Evolutionary conservation across 2,329 filamentous ascomycete genomes (phyloP), one percentile per base, ranked within the genome.

Genomic region (Ophiostoma ips): DNA sequence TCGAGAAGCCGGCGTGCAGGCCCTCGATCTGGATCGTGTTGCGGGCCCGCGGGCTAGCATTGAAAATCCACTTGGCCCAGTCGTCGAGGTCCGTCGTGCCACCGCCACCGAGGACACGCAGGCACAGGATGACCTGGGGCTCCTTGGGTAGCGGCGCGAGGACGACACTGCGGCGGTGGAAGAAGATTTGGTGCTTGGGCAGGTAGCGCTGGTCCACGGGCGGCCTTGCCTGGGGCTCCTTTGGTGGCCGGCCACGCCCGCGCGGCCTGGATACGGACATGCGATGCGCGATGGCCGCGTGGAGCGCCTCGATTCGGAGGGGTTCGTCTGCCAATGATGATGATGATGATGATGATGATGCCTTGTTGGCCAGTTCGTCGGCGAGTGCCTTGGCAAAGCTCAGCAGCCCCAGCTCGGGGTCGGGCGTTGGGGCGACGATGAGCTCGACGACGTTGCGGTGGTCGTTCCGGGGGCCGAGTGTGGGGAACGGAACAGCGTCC

Each of bases 41-140:
- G 2, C 55, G 51, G 1, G 50, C 54, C 9, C 30, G 16, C 1
- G 48, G 46, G 2, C 30, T 36, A 2, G 56, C 53, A 12, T 49
- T 41, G 33, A 46, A 52, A 2, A 58, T 57, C 56, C 56, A 58
- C 24, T 54, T 49, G n/a, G 40, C 50, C 56, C 56, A 57, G 38
- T 51, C 37, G 8, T 44, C 50, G 16, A 57, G 30, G 40, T n/a
- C 53, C 41, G 4, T 40, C 11, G n/a, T 44, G 40, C 15, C 53
- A 47, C 9, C 36, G 44, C n/a, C n/a, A n/a, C n/a, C n/a, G 3
- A 55, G 31, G 1, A 56, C 47, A n/a, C 56, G 53, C 5, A 57
- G 45, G 31, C 56, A 57, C 10, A 57, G 40, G 6, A 56, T 45
- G 13, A 57, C 56, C 16, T 57, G 53, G 4, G 53, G 49, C 34